phyloP scores from a whole-genome alignment of 2,329 filamentous ascomycete species.

The Intubia oerlemansii region DNA sequence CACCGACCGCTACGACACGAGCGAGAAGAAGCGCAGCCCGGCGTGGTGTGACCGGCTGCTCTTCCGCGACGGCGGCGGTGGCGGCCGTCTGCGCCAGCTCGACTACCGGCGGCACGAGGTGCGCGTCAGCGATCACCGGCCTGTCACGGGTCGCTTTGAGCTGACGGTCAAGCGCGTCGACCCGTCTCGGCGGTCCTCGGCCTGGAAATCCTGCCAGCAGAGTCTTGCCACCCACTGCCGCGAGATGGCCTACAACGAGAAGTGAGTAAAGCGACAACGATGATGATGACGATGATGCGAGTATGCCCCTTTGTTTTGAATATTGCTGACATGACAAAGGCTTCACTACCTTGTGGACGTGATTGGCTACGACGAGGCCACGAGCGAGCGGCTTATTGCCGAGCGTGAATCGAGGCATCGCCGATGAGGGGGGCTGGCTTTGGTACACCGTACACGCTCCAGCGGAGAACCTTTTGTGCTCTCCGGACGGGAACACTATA shows the following conservation, averaged over 20 bases:
- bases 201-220: conserved; percentile 54
- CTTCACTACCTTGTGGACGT: conserved; percentile 27
- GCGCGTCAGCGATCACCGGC: conserved; percentile 75
- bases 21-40: conserved; percentile 81
- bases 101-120: conserved; percentile 84
- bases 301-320: no score
- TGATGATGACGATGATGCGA: neutral
- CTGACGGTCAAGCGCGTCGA: conserved; percentile 70
- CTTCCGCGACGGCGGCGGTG: conserved; percentile 38
- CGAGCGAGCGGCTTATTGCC: conserved; percentile 23
- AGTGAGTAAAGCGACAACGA: neutral
- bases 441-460: no score
- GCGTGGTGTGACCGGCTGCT: conserved; percentile 93
- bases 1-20: conserved; percentile 81
- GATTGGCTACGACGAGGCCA: conserved; percentile 32
- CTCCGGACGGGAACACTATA: no score
- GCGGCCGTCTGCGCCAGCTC: conserved; percentile 60
- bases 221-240: conserved; percentile 53
- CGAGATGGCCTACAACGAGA: conserved; percentile 48
- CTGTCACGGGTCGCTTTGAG: conserved; percentile 69
- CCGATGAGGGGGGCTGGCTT: no score
- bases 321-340: conserved; percentile 12
- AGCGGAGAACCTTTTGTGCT: no score
- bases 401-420: conserved; percentile 25
- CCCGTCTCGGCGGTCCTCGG: conserved; percentile 37